A percentile compares a stretch with the other conserved stretches of the same genome.
Evolutionary conservation across 2,329 filamentous ascomycete genomes (phyloP).

Genomic region (Didymosphaeria variabile): DNA sequence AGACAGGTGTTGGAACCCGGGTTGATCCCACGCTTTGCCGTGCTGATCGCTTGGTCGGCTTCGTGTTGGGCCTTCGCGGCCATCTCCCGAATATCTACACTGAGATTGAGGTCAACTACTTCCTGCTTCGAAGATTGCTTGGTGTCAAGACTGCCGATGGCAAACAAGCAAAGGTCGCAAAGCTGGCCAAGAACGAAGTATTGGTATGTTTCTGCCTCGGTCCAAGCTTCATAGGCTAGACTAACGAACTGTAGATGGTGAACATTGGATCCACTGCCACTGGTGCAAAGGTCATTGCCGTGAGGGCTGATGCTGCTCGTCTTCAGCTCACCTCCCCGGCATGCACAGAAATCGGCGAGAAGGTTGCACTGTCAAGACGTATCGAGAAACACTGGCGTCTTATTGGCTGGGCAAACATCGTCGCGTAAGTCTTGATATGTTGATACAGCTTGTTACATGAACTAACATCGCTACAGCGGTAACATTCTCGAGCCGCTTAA

Average conservation of each 20-base stretch:
- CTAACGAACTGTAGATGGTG: conserved; percentile 72
- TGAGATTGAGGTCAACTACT: conserved; percentile 98
- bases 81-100: conserved; percentile 96
- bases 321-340: conserved; percentile 90
- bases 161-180: conserved; percentile 99
- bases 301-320: conserved; percentile 98
- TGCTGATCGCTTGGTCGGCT: conserved; percentile 98
- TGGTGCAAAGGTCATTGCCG: conserved; percentile 94
- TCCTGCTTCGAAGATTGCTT: conserved; percentile 89
- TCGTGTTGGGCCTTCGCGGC: conserved; percentile 94
- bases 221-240: neutral
- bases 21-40: conserved; percentile 98
- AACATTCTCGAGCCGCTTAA: conserved; percentile 48
- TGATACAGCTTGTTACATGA: neutral
- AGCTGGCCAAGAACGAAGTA: conserved; percentile 97
- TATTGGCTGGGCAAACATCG: conserved; percentile 55
- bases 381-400: conserved; percentile 96
- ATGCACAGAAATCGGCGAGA: conserved; percentile 97
- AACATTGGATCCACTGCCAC: conserved; percentile 99
- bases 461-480: conserved; percentile 42
- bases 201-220: conserved; percentile 57
- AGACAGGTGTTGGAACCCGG: conserved; percentile 85
- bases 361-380: conserved; percentile 94
- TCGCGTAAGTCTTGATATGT: conserved; percentile 46
- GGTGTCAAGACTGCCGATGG: conserved; percentile 98